Evolutionary conservation across 2,329 filamentous ascomycete species (phyloP), one percentile per base, ranked within the genome.

Genomic region (Penicillium nordicum): DNA sequence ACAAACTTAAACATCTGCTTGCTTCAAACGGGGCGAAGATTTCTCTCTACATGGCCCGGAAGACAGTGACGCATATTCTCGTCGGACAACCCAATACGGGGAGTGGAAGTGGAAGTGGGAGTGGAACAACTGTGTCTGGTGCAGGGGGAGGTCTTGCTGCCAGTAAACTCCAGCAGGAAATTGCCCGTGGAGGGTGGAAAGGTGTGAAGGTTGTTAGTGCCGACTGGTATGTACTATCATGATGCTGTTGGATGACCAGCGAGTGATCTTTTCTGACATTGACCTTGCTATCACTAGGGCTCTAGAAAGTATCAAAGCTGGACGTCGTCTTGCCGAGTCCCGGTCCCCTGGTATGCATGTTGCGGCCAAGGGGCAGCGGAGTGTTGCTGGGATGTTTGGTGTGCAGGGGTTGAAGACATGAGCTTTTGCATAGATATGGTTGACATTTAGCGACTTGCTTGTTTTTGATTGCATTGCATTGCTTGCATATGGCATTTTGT

Each of bases 51-150:
- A 83, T 96, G 10, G 88, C 84, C 10, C 83, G 90, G 43, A 82
- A 85, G 37, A 83, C 82, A 49, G 90, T 96, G 63, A 96, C 92
- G 34, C 92, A 97, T 73, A 88, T 97, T 59, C 88, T 97, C 55
- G 74, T 96, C 6, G 90, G 89, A 8, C 81, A 77, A 50, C 83
- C 84, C 18, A 80, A 79, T 55, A 60, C 57, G 12, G 72, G 69
- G 41, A 73, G 73, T n/a, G 21, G 18, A 2, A 6, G 11, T 43
- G 48, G 37, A n/a, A 36, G 29, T 29, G 27, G 10, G 29, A 12
- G 34, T 38, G n/a, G 36, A 27, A 34, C 3, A 0, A 12, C 30
- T 29, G 49, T 36, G 12, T 62, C 63, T 29, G 86, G 86, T 43
- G 83, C 82, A 10, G 90, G 90, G 0, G 90, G 91, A 42, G 90